A percentile compares a stretch with the other conserved stretches of the same genome.
Evolutionary conservation across 805 yeast species (phyloP).

Genomic region (Ogataea siamensis): DNA sequence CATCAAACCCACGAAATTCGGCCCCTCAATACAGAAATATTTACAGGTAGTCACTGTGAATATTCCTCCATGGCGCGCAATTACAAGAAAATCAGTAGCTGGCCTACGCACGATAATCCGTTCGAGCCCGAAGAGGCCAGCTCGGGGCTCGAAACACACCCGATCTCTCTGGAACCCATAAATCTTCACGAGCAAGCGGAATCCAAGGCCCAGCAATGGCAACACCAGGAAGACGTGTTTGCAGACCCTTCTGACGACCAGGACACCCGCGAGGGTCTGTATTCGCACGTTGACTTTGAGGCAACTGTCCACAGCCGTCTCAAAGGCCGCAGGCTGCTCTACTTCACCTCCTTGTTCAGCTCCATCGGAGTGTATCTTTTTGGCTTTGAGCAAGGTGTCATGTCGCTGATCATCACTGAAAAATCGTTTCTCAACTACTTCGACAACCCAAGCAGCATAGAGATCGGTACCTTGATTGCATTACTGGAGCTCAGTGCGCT

Average conservation of each 20-base stretch:
- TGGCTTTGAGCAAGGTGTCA: slow-evolving; percentile 74
- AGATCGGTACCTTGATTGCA: slow-evolving; percentile 81
- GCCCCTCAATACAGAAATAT: slow-evolving; percentile 6
- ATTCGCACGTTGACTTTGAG: slow-evolving; percentile 24
- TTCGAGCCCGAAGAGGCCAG: slow-evolving; percentile 16
- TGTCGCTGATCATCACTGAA: slow-evolving; percentile 79
- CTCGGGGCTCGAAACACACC: slow-evolving; percentile 13
- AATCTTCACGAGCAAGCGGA: slow-evolving; percentile 6
- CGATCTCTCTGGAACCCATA: slow-evolving; percentile 10
- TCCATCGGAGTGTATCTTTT: slow-evolving; percentile 46
- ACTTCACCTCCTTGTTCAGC: slow-evolving; percentile 29
- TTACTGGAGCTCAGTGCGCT: slow-evolving; percentile 83
- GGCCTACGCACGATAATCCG: slow-evolving; percentile 11
- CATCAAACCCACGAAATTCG: slow-evolving; percentile 1
- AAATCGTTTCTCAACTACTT: slow-evolving; percentile 65
- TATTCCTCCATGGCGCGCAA: slow-evolving; percentile 14
- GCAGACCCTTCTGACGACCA: slow-evolving; percentile 5
- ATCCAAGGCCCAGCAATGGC: slow-evolving; percentile 14
- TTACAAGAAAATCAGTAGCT: slow-evolving; percentile 15
- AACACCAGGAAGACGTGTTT: slow-evolving; percentile 17
- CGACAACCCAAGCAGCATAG: slow-evolving; percentile 64
- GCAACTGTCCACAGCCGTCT: slow-evolving; percentile 17
- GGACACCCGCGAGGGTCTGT: slow-evolving; percentile 5
- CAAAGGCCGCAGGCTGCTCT: slow-evolving; percentile 26
- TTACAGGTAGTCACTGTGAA: neutral